Percentiles rank a stretch among this genome's conserved stretches.
Evolutionary conservation across 2,329 filamentous ascomycete species (phyloP).

Genomic region (Aspergillus amoenus): DNA sequence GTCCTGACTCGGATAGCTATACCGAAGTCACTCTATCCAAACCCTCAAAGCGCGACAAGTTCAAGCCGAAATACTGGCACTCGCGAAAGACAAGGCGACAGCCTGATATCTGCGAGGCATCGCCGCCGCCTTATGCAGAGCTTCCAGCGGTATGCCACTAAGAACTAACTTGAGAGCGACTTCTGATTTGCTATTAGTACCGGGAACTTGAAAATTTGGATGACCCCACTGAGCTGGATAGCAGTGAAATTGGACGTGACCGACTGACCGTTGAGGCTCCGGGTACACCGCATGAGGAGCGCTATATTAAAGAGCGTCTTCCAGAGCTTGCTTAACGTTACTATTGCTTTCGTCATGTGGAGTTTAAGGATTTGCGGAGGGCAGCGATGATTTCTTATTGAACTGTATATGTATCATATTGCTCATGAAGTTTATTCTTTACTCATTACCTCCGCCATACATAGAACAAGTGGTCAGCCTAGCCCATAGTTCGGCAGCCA

Average conservation of each 20-base stretch:
- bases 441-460: too few species aligned
- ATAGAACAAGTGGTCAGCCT: too few species aligned
- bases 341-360: too few species aligned
- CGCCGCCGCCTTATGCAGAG: background rate
- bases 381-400: too few species aligned
- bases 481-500: too few species aligned
- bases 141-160: background rate
- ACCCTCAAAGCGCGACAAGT: background rate
- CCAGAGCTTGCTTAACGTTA: too few species aligned
- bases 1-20: background rate
- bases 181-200: background rate
- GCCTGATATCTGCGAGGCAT: background rate
- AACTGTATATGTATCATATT: too few species aligned
- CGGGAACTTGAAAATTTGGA: background rate
- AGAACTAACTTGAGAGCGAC: too few species aligned
- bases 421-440: too few species aligned
- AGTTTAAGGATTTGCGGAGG: too few species aligned
- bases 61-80: background rate
- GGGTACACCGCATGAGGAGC: background rate
- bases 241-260: background rate
- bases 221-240: background rate
- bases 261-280: background rate
- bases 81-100: background rate
- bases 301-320: too few species aligned
- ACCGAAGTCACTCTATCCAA: background rate